Conservation (phyloP, 1,284 basidiomycete species). For the Cutaneotrichosporon sp. region DNA sequence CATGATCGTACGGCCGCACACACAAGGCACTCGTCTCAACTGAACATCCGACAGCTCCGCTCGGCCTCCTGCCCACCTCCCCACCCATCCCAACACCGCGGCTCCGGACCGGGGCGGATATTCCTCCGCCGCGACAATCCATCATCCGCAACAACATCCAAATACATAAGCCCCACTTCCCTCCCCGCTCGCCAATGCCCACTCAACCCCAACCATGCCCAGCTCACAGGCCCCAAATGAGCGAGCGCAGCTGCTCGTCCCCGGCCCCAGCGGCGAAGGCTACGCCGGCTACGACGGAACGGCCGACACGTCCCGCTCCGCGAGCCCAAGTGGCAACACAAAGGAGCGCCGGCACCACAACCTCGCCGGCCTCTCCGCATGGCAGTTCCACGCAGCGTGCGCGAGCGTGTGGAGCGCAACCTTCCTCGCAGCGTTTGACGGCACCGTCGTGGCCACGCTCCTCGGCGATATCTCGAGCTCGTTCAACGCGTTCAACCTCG, state of each 20-base stretch:
- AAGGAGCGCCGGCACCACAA: slow-evolving; percentile 31
- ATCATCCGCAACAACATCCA: no score
- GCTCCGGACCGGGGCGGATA: no score
- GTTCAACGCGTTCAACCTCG: slow-evolving; percentile 52
- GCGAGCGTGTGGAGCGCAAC: slow-evolving; percentile 32
- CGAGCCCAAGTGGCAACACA: not conserved
- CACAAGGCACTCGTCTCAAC: no score
- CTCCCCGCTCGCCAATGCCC: not conserved
- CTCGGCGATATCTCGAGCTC: slow-evolving; percentile 48
- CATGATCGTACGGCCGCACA: no score
- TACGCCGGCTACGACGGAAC: not conserved
- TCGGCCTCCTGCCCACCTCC: no score
- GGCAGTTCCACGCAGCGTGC: slow-evolving; percentile 32
- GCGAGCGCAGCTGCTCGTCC: not conserved
- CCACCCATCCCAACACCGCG: no score
- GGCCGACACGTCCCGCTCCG: not conserved
- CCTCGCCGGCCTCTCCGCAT: slow-evolving; percentile 32
- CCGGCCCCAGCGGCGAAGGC: not conserved
- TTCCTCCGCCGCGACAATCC: no score
- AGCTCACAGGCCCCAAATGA: not conserved
- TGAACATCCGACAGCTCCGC: no score
- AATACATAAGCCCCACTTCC: not conserved
- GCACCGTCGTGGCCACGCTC: slow-evolving; percentile 57
- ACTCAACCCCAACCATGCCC: no score
- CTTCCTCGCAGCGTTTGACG: slow-evolving; percentile 73